Conservation (phyloP, 1,284 basidiomycete species). For the Cutaneotrichosporon daszewskae region DNA sequence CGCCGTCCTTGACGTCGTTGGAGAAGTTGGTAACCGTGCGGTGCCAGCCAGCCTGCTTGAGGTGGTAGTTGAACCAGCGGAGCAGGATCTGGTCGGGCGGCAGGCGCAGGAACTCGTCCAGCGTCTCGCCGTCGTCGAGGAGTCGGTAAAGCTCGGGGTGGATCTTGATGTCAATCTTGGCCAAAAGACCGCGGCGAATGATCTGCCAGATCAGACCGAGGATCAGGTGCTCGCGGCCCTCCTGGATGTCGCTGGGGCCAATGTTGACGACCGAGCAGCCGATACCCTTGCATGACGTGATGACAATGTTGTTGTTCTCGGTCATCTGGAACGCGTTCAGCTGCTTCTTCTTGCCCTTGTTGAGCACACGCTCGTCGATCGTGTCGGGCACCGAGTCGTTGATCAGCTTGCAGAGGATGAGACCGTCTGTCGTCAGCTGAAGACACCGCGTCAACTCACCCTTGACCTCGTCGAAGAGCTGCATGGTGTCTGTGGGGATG, state of each 20-base stretch:
- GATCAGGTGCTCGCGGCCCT: slow-evolving; percentile 93
- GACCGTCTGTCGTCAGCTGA: slow-evolving; percentile 59
- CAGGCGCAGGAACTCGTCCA: slow-evolving; percentile 87
- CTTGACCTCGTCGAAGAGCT: slow-evolving; percentile 93
- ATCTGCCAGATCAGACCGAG: slow-evolving; percentile 99
- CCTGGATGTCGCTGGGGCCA: slow-evolving; percentile 84
- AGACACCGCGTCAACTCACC: slow-evolving; percentile 39
- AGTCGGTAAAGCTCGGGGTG: slow-evolving; percentile 95
- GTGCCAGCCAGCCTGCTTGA: slow-evolving; percentile 90
- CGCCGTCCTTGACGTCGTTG: slow-evolving; percentile 87
- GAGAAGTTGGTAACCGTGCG: slow-evolving; percentile 95
- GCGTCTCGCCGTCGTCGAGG: slow-evolving; percentile 92
- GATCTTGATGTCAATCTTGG: slow-evolving; percentile 94
- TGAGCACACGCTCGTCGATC: slow-evolving; percentile 96
- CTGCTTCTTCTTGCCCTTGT: slow-evolving; percentile 60
- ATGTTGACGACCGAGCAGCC: slow-evolving; percentile 99
- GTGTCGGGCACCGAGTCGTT: slow-evolving; percentile 99
- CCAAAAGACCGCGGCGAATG: slow-evolving; percentile 86
- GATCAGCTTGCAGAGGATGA: slow-evolving; percentile 96
- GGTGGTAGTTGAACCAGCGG: slow-evolving; percentile 97
- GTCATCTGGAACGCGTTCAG: slow-evolving; percentile 97
- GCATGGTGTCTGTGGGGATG: slow-evolving; percentile 97
- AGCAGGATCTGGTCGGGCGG: slow-evolving; percentile 96
- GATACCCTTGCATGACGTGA: slow-evolving; percentile 94
- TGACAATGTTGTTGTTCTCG: slow-evolving; percentile 99